phyloP scores from a whole-genome alignment of 2,329 filamentous ascomycete species.

The Aspergillus caelatus region DNA sequence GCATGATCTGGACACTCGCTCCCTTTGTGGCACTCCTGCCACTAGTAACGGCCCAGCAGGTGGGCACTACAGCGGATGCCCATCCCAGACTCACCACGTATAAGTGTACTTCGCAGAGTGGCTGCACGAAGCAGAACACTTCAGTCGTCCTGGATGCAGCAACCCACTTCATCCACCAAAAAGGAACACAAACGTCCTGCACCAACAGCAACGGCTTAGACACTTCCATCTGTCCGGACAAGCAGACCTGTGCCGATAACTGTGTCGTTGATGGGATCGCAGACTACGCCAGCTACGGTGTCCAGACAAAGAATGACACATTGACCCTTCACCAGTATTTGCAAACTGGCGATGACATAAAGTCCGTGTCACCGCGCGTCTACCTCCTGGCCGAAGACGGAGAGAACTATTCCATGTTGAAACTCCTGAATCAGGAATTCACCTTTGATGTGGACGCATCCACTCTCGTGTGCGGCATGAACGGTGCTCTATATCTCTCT shows the following conservation, averaged over 20 bases:
- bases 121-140: slow-evolving; percentile 54
- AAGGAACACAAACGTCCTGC: slow-evolving; percentile 51
- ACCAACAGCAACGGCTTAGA: slow-evolving; percentile 55
- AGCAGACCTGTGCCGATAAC: slow-evolving; percentile 54
- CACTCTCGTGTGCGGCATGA: slow-evolving; percentile 68
- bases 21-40: slow-evolving; percentile 41
- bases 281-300: slow-evolving; percentile 56
- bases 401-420: slow-evolving; percentile 64
- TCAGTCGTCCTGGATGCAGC: slow-evolving; percentile 58
- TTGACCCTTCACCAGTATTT: slow-evolving; percentile 52
- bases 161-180: slow-evolving; percentile 55
- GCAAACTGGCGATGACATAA: slow-evolving; percentile 27
- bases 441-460: slow-evolving; percentile 72
- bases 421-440: slow-evolving; percentile 66
- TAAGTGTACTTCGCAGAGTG: slow-evolving; percentile 51
- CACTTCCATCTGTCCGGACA: slow-evolving; percentile 49
- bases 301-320: slow-evolving; percentile 51
- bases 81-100: slow-evolving; percentile 57
- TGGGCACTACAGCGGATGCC: slow-evolving; percentile 50
- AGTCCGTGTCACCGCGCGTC: slow-evolving; percentile 48
- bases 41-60: slow-evolving; percentile 54
- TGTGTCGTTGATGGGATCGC: slow-evolving; percentile 57
- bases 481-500: slow-evolving; percentile 68
- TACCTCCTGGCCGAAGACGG: slow-evolving; percentile 65
- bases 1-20: slow-evolving; percentile 21